Evolutionary conservation across 306 rosid species (phyloP).

Genomic region (Vicia faba): DNA sequence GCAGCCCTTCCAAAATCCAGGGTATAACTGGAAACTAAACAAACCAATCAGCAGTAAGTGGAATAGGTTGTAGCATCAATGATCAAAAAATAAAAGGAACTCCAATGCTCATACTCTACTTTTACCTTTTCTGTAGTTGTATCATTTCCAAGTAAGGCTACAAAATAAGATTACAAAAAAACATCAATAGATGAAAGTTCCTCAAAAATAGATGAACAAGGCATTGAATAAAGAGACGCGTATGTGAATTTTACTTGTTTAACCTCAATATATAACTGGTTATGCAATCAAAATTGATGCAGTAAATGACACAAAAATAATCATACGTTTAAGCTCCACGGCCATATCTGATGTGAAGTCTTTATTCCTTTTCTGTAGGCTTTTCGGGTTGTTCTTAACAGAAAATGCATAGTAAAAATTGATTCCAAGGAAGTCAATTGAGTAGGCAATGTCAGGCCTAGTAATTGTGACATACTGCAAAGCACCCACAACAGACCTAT

Average conservation of each 20-base stretch:
- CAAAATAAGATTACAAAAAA: background rate
- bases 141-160: conserved; percentile 11
- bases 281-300: background rate
- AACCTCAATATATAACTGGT: background rate
- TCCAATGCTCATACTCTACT: background rate
- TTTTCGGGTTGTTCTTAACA: conserved; percentile 39
- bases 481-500: too few relatives aligned
- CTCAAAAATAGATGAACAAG: too few relatives aligned
- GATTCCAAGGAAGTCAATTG: conserved; percentile 61
- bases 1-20: conserved; percentile 37
- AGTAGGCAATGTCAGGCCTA: too few relatives aligned
- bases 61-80: too few relatives aligned
- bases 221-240: background rate
- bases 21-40: conserved; percentile 48
- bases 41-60: conserved; percentile 26
- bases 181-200: too few relatives aligned
- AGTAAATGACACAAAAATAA: background rate
- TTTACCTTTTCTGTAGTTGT: conserved; percentile 36
- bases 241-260: background rate
- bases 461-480: too few relatives aligned
- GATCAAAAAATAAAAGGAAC: background rate
- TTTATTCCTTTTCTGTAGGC: conserved; percentile 28
- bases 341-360: conserved; percentile 23
- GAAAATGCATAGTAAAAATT: conserved; percentile 34
- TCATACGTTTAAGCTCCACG: conserved; percentile 16